A percentile compares a stretch with the other conserved stretches of the same genome.
Conservation (phyloP, 2,329 filamentous ascomycete genomes). For the Cladosporium cucumerinum region DNA sequence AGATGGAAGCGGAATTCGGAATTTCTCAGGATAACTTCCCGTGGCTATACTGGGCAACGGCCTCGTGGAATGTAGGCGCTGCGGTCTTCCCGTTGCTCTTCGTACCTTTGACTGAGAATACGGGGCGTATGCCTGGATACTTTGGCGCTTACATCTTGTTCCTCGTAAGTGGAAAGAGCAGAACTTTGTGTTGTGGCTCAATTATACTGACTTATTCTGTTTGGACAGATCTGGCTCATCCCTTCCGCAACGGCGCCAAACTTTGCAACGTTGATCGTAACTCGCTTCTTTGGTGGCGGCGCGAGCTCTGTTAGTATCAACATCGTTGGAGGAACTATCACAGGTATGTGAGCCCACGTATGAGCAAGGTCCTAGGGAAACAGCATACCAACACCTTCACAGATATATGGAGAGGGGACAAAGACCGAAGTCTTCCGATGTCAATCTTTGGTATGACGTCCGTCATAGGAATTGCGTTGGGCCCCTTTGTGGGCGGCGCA, state of each 20-base stretch:
- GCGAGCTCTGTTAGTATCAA: constrained; percentile 52
- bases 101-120: constrained; percentile 49
- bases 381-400: constrained; percentile 32
- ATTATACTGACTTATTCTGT: neutral
- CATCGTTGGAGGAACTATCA: constrained; percentile 49
- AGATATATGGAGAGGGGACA: constrained; percentile 42
- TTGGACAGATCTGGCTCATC: constrained; percentile 50
- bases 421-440: constrained; percentile 31
- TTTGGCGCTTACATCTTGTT: constrained; percentile 34
- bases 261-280: constrained; percentile 52
- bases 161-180: constrained; percentile 21
- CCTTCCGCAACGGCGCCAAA: constrained; percentile 54
- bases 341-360: constrained; percentile 42
- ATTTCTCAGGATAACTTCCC: constrained; percentile 29
- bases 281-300: constrained; percentile 52
- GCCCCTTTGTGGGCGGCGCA: constrained; percentile 33
- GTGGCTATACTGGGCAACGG: constrained; percentile 30
- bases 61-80: constrained; percentile 33
- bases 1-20: constrained; percentile 26
- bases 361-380: constrained; percentile 14
- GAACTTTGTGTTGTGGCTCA: neutral
- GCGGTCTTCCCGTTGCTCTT: constrained; percentile 18
- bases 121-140: constrained; percentile 29
- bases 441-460: constrained; percentile 31
- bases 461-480: constrained; percentile 33